Evolutionary conservation across 768 basidiomycete species (phyloP).

Genomic region (Suillus luteus): DNA sequence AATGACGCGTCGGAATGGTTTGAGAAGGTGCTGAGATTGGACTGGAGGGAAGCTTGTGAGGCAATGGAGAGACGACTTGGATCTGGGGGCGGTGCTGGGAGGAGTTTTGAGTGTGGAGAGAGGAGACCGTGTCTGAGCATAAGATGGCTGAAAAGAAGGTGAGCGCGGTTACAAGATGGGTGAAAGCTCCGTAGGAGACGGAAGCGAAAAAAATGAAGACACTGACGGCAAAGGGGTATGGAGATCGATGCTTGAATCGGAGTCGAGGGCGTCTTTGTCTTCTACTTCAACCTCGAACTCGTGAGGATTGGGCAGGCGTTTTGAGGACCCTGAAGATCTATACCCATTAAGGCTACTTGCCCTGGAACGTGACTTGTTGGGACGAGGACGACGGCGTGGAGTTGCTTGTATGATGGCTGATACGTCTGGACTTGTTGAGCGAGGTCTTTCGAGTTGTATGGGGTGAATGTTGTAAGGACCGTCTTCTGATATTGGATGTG

Average conservation of each 20-base stretch:
- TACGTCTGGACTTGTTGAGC: constrained; percentile 41
- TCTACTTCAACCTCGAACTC: constrained; percentile 20
- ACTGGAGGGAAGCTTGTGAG: constrained; percentile 30
- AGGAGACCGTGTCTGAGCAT: constrained; percentile 70
- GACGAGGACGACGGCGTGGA: constrained; percentile 24
- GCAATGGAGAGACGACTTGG: constrained; percentile 28
- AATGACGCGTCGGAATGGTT: constrained; percentile 15
- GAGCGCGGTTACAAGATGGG: neutral
- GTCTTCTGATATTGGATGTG: constrained; percentile 3
- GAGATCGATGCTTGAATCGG: constrained; percentile 66
- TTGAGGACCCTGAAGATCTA: constrained; percentile 2
- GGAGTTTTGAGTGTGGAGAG: constrained; percentile 64
- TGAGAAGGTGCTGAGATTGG: constrained; percentile 28
- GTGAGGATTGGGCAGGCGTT: neutral
- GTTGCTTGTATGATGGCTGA: constrained; percentile 41
- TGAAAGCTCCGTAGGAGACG: neutral
- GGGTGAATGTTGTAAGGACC: neutral
- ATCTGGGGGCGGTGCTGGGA: constrained; percentile 36
- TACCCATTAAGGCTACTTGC: neutral
- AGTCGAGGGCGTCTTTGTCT: constrained; percentile 41
- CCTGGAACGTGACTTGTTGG: constrained; percentile 1
- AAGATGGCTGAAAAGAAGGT: constrained; percentile 45
- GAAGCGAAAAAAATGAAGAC: neutral
- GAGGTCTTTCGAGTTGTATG: constrained; percentile 17
- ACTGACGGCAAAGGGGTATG: constrained; percentile 72